Conservation (phyloP, 2,329 filamentous ascomycete genomes). For the Trichoderma aggressivum region DNA sequence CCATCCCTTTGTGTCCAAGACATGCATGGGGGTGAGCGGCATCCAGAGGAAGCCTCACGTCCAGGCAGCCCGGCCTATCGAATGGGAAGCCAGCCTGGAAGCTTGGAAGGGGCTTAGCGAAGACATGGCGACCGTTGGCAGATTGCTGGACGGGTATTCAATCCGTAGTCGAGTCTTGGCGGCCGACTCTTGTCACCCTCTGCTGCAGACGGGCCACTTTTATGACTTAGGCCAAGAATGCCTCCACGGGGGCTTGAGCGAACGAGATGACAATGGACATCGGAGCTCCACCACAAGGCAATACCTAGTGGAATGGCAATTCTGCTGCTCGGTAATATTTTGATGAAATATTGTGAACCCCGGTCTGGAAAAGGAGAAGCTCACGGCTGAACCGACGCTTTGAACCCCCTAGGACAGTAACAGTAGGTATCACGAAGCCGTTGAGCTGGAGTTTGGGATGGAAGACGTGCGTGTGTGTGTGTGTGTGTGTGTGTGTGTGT, state of each 20-base stretch:
- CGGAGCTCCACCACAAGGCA: slow-evolving; percentile 3
- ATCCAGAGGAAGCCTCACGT: neutral
- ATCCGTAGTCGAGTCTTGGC: neutral
- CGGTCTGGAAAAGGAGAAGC: slow-evolving; percentile 4
- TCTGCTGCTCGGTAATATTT: slow-evolving; percentile 3
- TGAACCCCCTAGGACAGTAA: neutral
- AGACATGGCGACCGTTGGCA: neutral
- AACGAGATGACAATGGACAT: slow-evolving; percentile 14
- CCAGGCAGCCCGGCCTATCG: neutral
- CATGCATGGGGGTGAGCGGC: neutral
- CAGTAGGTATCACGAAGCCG: neutral
- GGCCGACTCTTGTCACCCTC: neutral
- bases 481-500: neutral
- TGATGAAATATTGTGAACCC: neutral
- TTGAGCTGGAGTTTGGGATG: neutral
- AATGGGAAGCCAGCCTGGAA: neutral
- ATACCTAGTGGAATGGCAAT: slow-evolving; percentile 3
- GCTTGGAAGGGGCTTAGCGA: neutral
- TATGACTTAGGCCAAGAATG: slow-evolving; percentile 16
- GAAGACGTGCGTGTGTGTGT: neutral
- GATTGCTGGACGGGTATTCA: neutral
- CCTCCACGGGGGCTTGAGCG: slow-evolving; percentile 2
- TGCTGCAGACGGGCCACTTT: slow-evolving; percentile 7
- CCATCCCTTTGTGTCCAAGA: neutral
- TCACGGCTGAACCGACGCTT: neutral